Percentiles rank a stretch among this genome's conserved stretches.
phyloP scores from a whole-genome alignment of 2,329 filamentous ascomycete genomes.

The Alternaria viburni region DNA sequence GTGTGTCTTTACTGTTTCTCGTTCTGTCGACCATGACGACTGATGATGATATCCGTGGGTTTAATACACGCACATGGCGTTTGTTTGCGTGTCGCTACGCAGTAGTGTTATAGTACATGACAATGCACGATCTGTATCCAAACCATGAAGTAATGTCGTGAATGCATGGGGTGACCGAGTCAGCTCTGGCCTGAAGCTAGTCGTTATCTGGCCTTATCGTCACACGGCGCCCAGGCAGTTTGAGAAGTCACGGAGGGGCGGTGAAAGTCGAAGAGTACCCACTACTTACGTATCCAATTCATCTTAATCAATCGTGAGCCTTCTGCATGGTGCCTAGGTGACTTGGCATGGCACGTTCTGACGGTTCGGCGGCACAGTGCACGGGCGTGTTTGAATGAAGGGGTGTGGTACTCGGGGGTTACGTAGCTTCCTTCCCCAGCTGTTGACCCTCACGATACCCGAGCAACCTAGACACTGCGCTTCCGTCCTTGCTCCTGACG shows the following conservation, averaged over 20 bases:
- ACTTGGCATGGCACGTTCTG: slow-evolving; percentile 16
- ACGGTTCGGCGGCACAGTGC: slow-evolving; percentile 15
- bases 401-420: slow-evolving; percentile 14
- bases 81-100: not conserved
- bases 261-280: not conserved
- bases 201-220: slow-evolving; percentile 35
- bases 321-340: slow-evolving; percentile 3
- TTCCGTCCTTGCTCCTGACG: slow-evolving; percentile 8
- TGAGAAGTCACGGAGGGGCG: not conserved
- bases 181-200: slow-evolving; percentile 1
- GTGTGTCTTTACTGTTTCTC: not conserved
- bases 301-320: slow-evolving; percentile 6
- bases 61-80: slow-evolving; percentile 1
- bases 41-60: slow-evolving; percentile 10
- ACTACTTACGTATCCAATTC: slow-evolving; percentile 14
- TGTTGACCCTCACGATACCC: slow-evolving; percentile 19
- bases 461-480: slow-evolving; percentile 12
- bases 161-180: not conserved
- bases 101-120: not conserved
- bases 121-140: not conserved
- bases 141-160: not conserved
- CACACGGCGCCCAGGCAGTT: not conserved
- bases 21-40: slow-evolving; percentile 1
- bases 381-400: slow-evolving; percentile 25
- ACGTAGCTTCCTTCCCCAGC: slow-evolving; percentile 27